Evolutionary conservation across 305 asterid species (phyloP).

Genomic region (Rubia peregrina): DNA sequence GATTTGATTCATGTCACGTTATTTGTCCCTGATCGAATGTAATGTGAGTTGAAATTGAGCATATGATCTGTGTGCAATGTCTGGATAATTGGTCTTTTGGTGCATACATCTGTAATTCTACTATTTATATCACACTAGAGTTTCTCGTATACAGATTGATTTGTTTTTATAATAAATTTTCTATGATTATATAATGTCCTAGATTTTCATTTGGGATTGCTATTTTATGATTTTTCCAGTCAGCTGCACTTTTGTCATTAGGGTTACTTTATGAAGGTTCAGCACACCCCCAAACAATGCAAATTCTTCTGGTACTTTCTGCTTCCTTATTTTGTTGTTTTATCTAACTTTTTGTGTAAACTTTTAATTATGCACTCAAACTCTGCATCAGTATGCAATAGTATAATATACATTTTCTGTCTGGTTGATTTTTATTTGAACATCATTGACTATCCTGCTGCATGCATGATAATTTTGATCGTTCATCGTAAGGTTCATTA

Average conservation of each 20-base stretch:
- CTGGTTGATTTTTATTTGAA: background rate
- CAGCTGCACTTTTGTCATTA: constrained; percentile 86
- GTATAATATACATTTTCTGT: background rate
- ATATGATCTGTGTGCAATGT: background rate
- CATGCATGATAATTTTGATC: background rate
- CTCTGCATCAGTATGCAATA: background rate
- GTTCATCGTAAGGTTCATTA: background rate
- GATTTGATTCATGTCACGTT: background rate
- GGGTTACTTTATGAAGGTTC: constrained; percentile 98
- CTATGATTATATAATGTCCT: background rate
- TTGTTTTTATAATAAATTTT: background rate
- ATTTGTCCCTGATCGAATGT: background rate
- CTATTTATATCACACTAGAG: background rate
- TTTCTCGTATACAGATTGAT: background rate
- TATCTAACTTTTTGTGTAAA: background rate
- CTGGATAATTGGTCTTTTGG: background rate
- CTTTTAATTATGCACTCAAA: background rate
- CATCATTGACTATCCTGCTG: background rate
- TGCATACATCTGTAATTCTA: background rate
- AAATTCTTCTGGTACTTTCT: constrained; percentile 76
- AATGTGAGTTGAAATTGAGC: background rate
- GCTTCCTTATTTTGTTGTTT: background rate
- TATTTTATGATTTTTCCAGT: constrained; percentile 36
- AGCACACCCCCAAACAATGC: constrained; percentile 96
- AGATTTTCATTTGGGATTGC: background rate